Evolutionary conservation across 2,329 filamentous ascomycete genomes (phyloP).

Genomic region (Phialophora chinensis): DNA sequence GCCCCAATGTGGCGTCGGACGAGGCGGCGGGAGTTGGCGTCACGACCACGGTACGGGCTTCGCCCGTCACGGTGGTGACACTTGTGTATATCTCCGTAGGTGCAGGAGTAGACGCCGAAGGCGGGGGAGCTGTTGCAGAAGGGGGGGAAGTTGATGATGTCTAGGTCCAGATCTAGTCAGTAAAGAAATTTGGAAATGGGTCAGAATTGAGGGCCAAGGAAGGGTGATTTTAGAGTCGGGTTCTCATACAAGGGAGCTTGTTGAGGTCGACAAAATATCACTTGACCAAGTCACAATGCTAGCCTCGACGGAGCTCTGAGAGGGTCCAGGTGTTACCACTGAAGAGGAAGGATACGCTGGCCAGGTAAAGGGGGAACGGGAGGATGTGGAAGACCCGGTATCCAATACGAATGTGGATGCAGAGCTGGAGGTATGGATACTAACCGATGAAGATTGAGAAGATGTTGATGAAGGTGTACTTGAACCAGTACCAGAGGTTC

Average conservation of each 20-base stretch:
- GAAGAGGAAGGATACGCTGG: constrained; percentile 24
- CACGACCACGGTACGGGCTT: constrained; percentile 41
- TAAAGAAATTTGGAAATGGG: neutral
- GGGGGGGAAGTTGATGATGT: constrained; percentile 1
- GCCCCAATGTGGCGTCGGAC: constrained; percentile 36
- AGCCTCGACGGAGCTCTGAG: constrained; percentile 37
- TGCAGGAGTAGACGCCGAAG: constrained; percentile 16
- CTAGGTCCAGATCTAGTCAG: neutral
- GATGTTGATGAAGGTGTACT: constrained; percentile 40
- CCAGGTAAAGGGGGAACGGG: constrained; percentile 23
- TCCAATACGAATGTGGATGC: constrained; percentile 10
- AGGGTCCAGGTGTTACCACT: constrained; percentile 33
- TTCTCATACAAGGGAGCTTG: constrained; percentile 35
- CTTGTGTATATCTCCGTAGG: constrained; percentile 37
- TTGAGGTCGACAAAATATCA: constrained; percentile 25
- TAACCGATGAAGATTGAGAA: constrained; percentile 38
- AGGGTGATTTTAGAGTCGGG: constrained; percentile 17
- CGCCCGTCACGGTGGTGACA: constrained; percentile 43
- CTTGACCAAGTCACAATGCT: constrained; percentile 33
- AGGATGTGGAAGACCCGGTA: constrained; percentile 28
- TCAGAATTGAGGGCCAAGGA: neutral
- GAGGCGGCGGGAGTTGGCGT: constrained; percentile 34
- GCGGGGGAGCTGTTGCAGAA: neutral
- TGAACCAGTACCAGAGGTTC: constrained; percentile 33
- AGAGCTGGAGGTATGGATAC: constrained; percentile 34